phyloP scores from a whole-genome alignment of 352 stramenopile genomes.

The Globisporangium orthogonon region DNA sequence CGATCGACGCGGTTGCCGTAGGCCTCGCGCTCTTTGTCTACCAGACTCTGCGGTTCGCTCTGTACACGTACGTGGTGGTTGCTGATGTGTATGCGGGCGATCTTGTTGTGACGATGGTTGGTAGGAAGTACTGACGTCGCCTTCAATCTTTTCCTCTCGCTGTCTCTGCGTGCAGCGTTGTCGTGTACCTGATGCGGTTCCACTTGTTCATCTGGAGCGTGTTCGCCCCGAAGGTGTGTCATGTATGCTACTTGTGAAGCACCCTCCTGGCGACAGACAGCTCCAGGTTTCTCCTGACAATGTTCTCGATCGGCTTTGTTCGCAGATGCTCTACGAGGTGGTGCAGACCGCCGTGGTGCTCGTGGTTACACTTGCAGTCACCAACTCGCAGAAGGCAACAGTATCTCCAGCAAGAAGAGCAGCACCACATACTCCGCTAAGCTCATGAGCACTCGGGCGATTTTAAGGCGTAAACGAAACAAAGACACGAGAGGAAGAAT shows the following conservation, averaged over 20 bases:
- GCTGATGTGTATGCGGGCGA: background rate
- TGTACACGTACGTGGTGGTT: slow-evolving; percentile 48
- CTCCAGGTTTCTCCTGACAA: no score
- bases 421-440: background rate
- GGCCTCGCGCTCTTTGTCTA: slow-evolving; percentile 39
- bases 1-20: slow-evolving; percentile 6
- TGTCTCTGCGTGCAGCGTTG: slow-evolving; percentile 27
- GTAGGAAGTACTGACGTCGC: background rate
- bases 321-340: slow-evolving; percentile 76
- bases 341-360: slow-evolving; percentile 37
- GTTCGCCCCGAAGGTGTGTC: slow-evolving; percentile 79
- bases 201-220: slow-evolving; percentile 91
- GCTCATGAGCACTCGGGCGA: background rate
- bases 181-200: slow-evolving; percentile 87
- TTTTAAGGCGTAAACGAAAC: background rate
- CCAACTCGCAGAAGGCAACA: background rate
- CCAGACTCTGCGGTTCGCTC: slow-evolving; percentile 49
- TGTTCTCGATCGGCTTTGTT: background rate
- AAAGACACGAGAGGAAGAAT: background rate
- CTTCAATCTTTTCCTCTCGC: background rate
- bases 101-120: background rate
- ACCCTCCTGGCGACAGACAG: no score
- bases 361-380: slow-evolving; percentile 14
- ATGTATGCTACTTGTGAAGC: no score
- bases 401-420: background rate